Base-by-base conservation (phyloP, 768 basidiomycete species). In the Rhizopogon vesiculosus region DNA sequence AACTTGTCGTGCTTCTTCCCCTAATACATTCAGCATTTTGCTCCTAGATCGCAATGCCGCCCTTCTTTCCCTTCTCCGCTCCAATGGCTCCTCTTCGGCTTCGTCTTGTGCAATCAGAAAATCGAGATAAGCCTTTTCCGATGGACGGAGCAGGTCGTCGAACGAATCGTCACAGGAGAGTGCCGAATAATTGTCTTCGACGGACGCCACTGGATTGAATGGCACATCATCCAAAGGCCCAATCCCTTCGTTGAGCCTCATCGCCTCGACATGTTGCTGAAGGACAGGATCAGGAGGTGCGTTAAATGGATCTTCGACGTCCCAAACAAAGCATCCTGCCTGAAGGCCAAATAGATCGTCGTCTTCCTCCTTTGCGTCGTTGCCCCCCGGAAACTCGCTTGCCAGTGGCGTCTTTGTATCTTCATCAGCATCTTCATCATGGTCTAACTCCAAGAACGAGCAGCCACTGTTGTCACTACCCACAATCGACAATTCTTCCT, bases 251-350 rank as follows among this genome's bases (percentile, higher is more conserved):
- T 29, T 10, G 6, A 45, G 44, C 19, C 51, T 38, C 31, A 48
- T 51, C 40, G 29, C 44, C 16, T 51, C 13, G 29, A 22, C 35
- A 18, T 53, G 33, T 43, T 40, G 33, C 35, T 53, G 45, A n/a
- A 57, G 35, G 6, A n/a, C 7, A n/a, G 40, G 7, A 45, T 43
- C 15, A 15, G 52, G 35, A 5, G 58, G 56, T 19, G 28, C 41
- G 10, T 44, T 54, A 18, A 65, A 65, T 0, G 65, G 63, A 46
- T 62, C 28, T 0, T 16, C 18, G 5, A 33, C 51, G 49, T 65
- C 58, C 64, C 66, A 65, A 3, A 56, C 56, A 41, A 62, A 62
- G 15, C 10, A 38, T 33, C 16, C 13, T 15, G 38, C 3, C 6
- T 4, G 39, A 16, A 15, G 3, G 15, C 19, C 15, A 5, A 49